phyloP scores from a whole-genome alignment of 2,329 filamentous ascomycete genomes.

The Rugonectria rugulosa region DNA sequence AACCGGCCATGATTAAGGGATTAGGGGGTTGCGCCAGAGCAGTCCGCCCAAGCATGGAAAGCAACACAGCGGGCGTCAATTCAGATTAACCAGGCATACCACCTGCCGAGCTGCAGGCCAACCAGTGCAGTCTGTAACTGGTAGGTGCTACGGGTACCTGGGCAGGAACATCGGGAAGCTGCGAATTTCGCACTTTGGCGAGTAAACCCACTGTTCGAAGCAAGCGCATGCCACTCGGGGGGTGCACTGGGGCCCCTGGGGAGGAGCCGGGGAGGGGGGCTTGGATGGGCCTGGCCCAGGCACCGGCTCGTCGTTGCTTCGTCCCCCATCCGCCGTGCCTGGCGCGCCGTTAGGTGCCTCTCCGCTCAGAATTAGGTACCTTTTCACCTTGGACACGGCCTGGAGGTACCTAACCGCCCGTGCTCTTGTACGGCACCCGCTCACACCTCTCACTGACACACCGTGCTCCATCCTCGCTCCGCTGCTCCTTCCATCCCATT shows the following conservation, averaged over 20 bases:
- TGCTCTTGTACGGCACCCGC: constrained; percentile 9
- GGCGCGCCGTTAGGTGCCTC: constrained; percentile 2
- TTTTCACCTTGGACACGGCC: constrained; percentile 1
- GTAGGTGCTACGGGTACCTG: constrained; percentile 1
- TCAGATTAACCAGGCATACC: neutral
- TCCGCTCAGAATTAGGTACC: neutral
- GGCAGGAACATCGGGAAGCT: neutral
- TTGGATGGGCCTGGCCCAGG: constrained; percentile 16
- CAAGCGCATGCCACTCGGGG: constrained; percentile 6
- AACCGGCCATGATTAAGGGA: neutral
- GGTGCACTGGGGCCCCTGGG: constrained; percentile 6
- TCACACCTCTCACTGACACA: too few relatives aligned
- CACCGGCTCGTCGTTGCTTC: constrained; percentile 12
- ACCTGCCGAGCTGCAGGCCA: neutral
- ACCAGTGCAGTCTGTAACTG: neutral
- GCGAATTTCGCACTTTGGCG: neutral
- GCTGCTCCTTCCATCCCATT: constrained; percentile 21
- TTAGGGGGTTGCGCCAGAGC: neutral
- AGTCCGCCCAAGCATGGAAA: neutral
- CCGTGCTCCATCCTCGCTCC: neutral
- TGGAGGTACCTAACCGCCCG: constrained; percentile 6
- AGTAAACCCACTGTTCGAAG: neutral
- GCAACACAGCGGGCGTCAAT: neutral
- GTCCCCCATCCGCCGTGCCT: neutral
- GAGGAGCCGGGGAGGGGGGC: constrained; percentile 15